A percentile compares a stretch with the other conserved stretches of the same genome.
Conservation (phyloP, 176 grass and related monocot genomes). For the Oryza longistaminata region DNA sequence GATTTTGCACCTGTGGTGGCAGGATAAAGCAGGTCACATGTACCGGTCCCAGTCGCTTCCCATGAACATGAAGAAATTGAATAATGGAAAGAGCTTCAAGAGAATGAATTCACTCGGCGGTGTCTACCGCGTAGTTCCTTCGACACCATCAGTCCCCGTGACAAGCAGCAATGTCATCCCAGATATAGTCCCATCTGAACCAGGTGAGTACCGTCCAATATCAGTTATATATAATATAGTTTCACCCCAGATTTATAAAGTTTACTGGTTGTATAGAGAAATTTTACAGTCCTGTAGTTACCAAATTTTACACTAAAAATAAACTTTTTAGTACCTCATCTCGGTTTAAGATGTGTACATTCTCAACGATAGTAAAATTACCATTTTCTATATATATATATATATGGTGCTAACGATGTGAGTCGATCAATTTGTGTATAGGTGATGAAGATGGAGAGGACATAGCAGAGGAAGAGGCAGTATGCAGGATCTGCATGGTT, state of each 20-base stretch:
- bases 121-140: slow-evolving; percentile 72
- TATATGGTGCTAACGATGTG: no score
- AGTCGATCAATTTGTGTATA: no score
- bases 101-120: slow-evolving; percentile 77
- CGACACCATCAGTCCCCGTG: slow-evolving; percentile 29
- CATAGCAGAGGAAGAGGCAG: slow-evolving; percentile 87
- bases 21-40: slow-evolving; percentile 57
- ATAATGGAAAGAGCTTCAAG: slow-evolving; percentile 63
- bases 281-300: no score
- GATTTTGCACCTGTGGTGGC: not conserved
- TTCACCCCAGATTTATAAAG: no score
- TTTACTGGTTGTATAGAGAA: no score
- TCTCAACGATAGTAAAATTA: no score
- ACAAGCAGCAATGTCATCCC: slow-evolving; percentile 35
- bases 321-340: no score
- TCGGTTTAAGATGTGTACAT: no score
- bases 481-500: slow-evolving; percentile 89
- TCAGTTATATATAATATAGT: no score
- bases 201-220: slow-evolving; percentile 33
- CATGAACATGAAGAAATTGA: slow-evolving; percentile 54
- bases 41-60: slow-evolving; percentile 81
- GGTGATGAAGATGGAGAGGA: slow-evolving; percentile 55
- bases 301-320: no score
- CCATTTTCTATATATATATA: no score
- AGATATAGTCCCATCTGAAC: slow-evolving; percentile 49